Evolutionary conservation across 495 filamentous ascomycete genomes (phyloP).

Genomic region (Annulohypoxylon stygium): DNA sequence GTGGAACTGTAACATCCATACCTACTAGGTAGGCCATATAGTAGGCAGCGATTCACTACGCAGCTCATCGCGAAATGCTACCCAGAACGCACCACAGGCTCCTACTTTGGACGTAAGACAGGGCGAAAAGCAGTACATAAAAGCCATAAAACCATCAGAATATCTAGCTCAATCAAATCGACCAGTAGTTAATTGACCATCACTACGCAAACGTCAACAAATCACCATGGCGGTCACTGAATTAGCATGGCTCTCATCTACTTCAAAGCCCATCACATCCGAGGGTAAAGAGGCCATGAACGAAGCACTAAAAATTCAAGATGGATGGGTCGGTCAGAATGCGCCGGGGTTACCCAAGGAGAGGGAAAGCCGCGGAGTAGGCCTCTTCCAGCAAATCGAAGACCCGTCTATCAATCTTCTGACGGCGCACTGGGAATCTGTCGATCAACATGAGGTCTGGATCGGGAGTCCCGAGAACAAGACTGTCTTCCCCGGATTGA

Average conservation of each 20-base stretch:
- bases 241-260: conserved; percentile 62
- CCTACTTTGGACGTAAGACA: neutral
- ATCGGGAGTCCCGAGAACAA: conserved; percentile 56
- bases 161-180: neutral
- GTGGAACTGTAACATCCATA: neutral
- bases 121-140: neutral
- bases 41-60: conserved; percentile 14
- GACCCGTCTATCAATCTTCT: conserved; percentile 63
- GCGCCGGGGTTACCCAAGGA: conserved; percentile 43
- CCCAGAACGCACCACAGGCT: neutral
- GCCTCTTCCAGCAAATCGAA: conserved; percentile 61
- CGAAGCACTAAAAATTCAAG: conserved; percentile 49
- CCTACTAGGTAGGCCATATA: no score
- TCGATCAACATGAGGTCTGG: conserved; percentile 63
- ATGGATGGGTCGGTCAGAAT: conserved; percentile 54
- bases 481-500: conserved; percentile 38
- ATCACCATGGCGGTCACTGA: conserved; percentile 66
- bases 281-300: conserved; percentile 48
- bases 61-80: neutral
- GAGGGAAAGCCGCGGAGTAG: conserved; percentile 43
- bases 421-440: conserved; percentile 65
- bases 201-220: conserved; percentile 2
- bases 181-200: neutral
- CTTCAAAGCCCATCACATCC: conserved; percentile 38
- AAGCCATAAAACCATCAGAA: neutral